Evolutionary conservation across 768 basidiomycete species (phyloP).

Genomic region (Collybia nuda): DNA sequence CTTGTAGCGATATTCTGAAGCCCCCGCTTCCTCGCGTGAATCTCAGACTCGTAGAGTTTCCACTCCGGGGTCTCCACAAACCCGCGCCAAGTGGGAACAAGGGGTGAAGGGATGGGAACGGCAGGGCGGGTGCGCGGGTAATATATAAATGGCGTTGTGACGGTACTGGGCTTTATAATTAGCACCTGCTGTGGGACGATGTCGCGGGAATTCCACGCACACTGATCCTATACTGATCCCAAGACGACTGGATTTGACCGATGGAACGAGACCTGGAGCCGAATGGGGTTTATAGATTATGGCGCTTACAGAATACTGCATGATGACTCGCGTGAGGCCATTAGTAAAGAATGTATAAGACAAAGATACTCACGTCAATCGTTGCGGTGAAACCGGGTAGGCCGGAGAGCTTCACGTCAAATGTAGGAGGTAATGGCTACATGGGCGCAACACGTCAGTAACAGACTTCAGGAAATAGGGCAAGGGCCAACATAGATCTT

Average conservation of each 20-base stretch:
- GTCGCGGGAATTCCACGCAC: constrained; percentile 33
- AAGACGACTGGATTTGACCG: constrained; percentile 53
- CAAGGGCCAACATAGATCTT: constrained; percentile 50
- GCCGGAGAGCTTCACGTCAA: constrained; percentile 64
- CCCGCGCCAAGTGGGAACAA: constrained; percentile 33
- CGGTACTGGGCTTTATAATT: constrained; percentile 44
- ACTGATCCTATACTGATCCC: constrained; percentile 50
- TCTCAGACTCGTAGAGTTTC: constrained; percentile 42
- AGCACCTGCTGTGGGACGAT: constrained; percentile 2
- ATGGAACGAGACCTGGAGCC: constrained; percentile 33
- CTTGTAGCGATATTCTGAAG: constrained; percentile 40
- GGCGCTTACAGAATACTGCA: constrained; percentile 57
- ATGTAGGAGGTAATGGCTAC: constrained; percentile 72
- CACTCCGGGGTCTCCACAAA: constrained; percentile 50
- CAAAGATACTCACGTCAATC: constrained; percentile 40
- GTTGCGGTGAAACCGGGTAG: constrained; percentile 71
- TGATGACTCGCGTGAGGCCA: too few relatives aligned
- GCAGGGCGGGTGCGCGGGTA: constrained; percentile 66
- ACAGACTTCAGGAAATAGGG: neutral
- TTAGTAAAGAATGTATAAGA: too few relatives aligned
- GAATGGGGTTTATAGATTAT: constrained; percentile 47
- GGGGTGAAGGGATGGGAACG: constrained; percentile 45
- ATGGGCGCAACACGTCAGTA: constrained; percentile 3
- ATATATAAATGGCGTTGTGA: constrained; percentile 57
- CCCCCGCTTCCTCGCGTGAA: constrained; percentile 35